phyloP scores from a whole-genome alignment of 2,329 filamentous ascomycete species.

The Davidsoniella virescens region DNA sequence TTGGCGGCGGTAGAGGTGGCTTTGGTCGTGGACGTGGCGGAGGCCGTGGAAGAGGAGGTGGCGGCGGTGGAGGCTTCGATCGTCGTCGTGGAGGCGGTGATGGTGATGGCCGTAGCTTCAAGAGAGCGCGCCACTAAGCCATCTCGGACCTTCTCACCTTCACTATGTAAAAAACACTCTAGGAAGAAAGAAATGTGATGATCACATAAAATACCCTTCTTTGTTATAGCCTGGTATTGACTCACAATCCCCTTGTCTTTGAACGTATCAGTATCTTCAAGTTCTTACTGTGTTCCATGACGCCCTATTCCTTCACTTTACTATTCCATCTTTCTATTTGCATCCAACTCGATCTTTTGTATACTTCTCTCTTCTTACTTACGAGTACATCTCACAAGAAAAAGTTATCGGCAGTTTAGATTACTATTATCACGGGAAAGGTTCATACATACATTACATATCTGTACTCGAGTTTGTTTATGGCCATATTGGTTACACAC shows the following conservation, averaged over 20 bases:
- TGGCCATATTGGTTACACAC: no score
- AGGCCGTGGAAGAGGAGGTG: constrained; percentile 3
- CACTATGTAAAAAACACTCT: no score
- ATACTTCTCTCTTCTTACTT: background rate
- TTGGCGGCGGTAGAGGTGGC: constrained; percentile 1
- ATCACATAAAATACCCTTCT: no score
- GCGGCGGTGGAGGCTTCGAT: constrained; percentile 4
- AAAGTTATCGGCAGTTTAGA: no score
- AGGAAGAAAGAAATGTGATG: background rate
- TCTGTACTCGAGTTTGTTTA: background rate
- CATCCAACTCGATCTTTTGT: no score
- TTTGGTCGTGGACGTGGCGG: background rate
- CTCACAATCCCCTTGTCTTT: no score
- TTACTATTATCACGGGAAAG: background rate
- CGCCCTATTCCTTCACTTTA: background rate
- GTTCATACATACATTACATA: background rate
- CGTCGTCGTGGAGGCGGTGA: constrained; percentile 2
- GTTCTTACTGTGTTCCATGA: no score
- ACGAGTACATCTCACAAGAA: background rate
- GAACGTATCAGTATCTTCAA: no score
- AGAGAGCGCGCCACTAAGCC: constrained; percentile 7
- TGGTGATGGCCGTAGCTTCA: constrained; percentile 4
- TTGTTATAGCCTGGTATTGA: no score
- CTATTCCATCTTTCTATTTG: background rate
- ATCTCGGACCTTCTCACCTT: no score